Percentiles rank a stretch among this genome's conserved stretches.
Evolutionary conservation across 805 yeast genomes (phyloP).

Genomic region (Vanderwaltozyma polyspora): DNA sequence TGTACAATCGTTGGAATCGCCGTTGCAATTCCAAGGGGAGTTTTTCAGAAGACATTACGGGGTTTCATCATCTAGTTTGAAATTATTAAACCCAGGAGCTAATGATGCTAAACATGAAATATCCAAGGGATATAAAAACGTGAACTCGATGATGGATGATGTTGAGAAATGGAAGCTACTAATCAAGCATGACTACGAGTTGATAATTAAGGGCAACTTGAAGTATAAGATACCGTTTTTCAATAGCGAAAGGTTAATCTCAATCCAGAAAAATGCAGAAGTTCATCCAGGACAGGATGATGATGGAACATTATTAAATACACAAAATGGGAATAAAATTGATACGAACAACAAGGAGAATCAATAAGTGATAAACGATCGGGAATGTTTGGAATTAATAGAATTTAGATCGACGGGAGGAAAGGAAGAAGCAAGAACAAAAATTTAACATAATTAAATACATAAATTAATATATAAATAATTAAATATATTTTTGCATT

Average conservation of each 20-base stretch:
- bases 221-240: slow-evolving; percentile 65
- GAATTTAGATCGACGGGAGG: too few relatives aligned
- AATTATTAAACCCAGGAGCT: slow-evolving; percentile 61
- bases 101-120: slow-evolving; percentile 11
- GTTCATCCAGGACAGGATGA: slow-evolving; percentile 37
- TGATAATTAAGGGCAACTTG: slow-evolving; percentile 73
- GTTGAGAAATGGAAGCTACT: slow-evolving; percentile 60
- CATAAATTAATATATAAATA: too few relatives aligned
- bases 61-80: slow-evolving; percentile 56
- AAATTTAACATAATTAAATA: too few relatives aligned
- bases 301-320: neutral
- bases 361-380: too few relatives aligned
- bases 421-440: too few relatives aligned
- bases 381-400: too few relatives aligned
- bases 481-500: too few relatives aligned
- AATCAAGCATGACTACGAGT: slow-evolving; percentile 70
- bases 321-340: too few relatives aligned
- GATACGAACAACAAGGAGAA: too few relatives aligned
- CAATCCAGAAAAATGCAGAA: slow-evolving; percentile 45
- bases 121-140: neutral
- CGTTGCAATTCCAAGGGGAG: slow-evolving; percentile 67
- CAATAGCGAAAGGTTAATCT: slow-evolving; percentile 41
- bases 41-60: slow-evolving; percentile 53
- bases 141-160: slow-evolving; percentile 17
- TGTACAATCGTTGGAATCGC: slow-evolving; percentile 53